Evolutionary conservation across 495 filamentous ascomycete genomes (phyloP).

Genomic region (Penicillium samsonianum): DNA sequence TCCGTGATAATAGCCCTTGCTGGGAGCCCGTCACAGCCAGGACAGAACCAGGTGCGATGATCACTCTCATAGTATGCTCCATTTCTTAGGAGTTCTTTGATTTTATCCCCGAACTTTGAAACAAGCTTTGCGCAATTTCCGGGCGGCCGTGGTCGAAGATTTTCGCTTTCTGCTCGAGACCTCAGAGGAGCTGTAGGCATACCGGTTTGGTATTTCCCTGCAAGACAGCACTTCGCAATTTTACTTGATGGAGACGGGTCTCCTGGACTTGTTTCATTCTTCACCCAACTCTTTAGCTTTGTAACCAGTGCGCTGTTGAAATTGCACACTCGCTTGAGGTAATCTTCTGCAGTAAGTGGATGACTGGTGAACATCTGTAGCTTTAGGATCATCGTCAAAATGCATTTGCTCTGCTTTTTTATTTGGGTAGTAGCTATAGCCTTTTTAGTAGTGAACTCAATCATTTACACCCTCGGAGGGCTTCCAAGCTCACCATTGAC

Average conservation of each 20-base stretch:
- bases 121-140: background rate
- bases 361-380: background rate
- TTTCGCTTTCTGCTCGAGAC: background rate
- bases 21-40: background rate
- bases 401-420: background rate
- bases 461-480: background rate
- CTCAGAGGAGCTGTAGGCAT: background rate
- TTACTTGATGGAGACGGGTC: background rate
- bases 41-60: background rate
- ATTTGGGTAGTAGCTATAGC: background rate
- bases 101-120: background rate
- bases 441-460: background rate
- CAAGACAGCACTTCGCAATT: background rate
- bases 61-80: background rate
- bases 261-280: background rate
- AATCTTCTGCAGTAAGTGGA: slow-evolving; percentile 1
- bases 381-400: slow-evolving; percentile 1
- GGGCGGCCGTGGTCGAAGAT: background rate
- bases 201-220: background rate
- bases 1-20: background rate
- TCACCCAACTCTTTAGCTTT: background rate
- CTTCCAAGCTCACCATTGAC: background rate
- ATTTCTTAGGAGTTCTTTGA: background rate
- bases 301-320: background rate
- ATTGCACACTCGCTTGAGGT: background rate